A percentile compares a stretch with the other conserved stretches of the same genome.
Evolutionary conservation across 2,329 filamentous ascomycete genomes (phyloP).

Genomic region (Leptographium procerum): DNA sequence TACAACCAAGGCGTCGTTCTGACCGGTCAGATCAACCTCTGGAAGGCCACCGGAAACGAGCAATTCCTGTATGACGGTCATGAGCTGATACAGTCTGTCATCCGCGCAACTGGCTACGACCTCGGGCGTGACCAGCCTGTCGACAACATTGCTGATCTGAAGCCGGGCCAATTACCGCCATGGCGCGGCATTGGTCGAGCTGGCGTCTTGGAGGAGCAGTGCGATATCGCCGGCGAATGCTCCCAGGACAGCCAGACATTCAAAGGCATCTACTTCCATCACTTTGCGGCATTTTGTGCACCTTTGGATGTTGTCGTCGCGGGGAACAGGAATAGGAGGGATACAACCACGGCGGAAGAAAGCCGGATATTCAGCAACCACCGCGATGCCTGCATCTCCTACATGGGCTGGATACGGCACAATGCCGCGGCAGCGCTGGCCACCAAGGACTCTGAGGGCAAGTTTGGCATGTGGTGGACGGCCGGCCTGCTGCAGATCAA

Average conservation of each 20-base stretch:
- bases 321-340: no score
- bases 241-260: slow-evolving; percentile 81
- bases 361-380: not conserved
- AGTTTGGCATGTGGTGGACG: slow-evolving; percentile 87
- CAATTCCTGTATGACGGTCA: slow-evolving; percentile 72
- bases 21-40: slow-evolving; percentile 69
- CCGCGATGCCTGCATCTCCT: slow-evolving; percentile 46
- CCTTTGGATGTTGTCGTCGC: slow-evolving; percentile 34
- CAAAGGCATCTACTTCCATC: slow-evolving; percentile 92
- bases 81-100: slow-evolving; percentile 59
- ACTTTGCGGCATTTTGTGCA: slow-evolving; percentile 67
- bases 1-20: slow-evolving; percentile 93
- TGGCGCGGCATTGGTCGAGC: slow-evolving; percentile 70
- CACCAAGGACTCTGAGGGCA: slow-evolving; percentile 55
- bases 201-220: slow-evolving; percentile 75
- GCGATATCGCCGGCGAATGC: slow-evolving; percentile 63
- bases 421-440: slow-evolving; percentile 64
- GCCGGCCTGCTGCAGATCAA: slow-evolving; percentile 29
- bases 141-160: slow-evolving; percentile 25
- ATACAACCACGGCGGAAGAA: not conserved
- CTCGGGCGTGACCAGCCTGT: slow-evolving; percentile 28
- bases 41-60: slow-evolving; percentile 61
- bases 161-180: slow-evolving; percentile 27
- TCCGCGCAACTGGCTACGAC: slow-evolving; percentile 68
- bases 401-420: slow-evolving; percentile 63